Base-by-base conservation (phyloP, 306 rosid genomes). In the Purshia tridentata region DNA sequence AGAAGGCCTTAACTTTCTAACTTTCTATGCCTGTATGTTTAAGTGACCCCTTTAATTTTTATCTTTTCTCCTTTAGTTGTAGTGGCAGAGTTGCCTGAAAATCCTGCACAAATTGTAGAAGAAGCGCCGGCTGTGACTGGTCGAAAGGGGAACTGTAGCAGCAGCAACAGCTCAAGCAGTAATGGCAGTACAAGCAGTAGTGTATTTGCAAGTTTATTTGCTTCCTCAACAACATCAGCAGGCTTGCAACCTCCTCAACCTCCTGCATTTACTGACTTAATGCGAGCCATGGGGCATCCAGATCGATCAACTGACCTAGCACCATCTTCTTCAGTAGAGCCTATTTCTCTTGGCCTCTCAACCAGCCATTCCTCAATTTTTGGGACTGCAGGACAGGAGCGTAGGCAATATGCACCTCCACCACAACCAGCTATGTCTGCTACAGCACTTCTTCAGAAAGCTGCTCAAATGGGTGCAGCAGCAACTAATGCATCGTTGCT, bases 361-460 rank as follows among this genome's bases (percentile, higher is more conserved):
- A 83, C 88, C 29, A 87, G 48, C 70, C 88, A 77, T 0, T 78
- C 97, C 8, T 79, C 96, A 42, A 82, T 92, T 49, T 90, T 92
- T 1, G 91, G 82, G 52, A 50, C 87, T 23, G 87, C 86, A 22
- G 90, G 88, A 67, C 94, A 86, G 65, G 94, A 90, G 65, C 80
- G 68, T 13, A 73, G 90, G 45, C 98, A 83, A 12, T 90, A 88
- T 35, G 80, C 82, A 0, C 82, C 91, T 0, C 59, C 87, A 0
- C 90, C 90, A 14, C 97, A 84, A 45, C 93, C 97, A 1, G 88
- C 93, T 2, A 87, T 92, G 97, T 93, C 98, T 4, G 98, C 98
- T 19, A 93, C 98, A 2, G 98, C 98, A 9, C 75, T 93, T 23
- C 96, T 93, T 8, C 98, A 93, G 88, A 93, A 90, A 58, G 98